These are phyloP conservation scores for Arthrobotrys conoides DNA, from an alignment of 2,329 filamentous ascomycete species.

Conservation along the genomic window DNA sequence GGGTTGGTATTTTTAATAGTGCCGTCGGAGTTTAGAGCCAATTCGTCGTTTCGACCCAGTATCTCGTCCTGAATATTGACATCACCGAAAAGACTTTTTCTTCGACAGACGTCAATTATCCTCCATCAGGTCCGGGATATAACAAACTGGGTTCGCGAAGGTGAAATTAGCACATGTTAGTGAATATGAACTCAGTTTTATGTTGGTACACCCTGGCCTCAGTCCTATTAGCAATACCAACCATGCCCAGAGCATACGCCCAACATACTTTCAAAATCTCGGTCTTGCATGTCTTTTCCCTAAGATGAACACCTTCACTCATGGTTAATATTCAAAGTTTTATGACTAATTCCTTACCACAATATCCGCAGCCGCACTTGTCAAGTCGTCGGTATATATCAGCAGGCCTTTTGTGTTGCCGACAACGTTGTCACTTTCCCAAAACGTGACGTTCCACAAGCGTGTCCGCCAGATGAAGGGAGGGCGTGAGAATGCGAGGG, in stretches of 20 bases:
- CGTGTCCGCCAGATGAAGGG: background rate
- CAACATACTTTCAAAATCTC: background rate
- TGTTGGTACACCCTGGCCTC: constrained; percentile 10
- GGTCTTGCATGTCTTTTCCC: background rate
- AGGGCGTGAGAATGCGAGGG: constrained; percentile 2
- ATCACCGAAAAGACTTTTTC: background rate
- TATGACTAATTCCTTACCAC: constrained; percentile 9
- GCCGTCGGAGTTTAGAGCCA: background rate
- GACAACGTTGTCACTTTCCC: constrained; percentile 52
- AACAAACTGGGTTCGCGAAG: background rate
- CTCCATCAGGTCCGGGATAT: background rate
- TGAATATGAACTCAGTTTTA: background rate
- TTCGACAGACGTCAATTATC: background rate
- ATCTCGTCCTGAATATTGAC: background rate
- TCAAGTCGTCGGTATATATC: background rate
- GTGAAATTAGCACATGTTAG: background rate
- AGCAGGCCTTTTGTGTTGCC: constrained; percentile 48
- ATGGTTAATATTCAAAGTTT: background rate
- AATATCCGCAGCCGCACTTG: background rate
- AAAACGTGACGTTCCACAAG: constrained; percentile 38
- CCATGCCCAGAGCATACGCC: background rate
- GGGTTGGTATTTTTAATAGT: background rate
- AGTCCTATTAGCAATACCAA: background rate
- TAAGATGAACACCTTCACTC: background rate
- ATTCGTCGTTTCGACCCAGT: too few species aligned